These are phyloP conservation scores for Tricholoma matsutake DNA, from an alignment of 768 basidiomycete genomes.

Conservation along the genomic window DNA sequence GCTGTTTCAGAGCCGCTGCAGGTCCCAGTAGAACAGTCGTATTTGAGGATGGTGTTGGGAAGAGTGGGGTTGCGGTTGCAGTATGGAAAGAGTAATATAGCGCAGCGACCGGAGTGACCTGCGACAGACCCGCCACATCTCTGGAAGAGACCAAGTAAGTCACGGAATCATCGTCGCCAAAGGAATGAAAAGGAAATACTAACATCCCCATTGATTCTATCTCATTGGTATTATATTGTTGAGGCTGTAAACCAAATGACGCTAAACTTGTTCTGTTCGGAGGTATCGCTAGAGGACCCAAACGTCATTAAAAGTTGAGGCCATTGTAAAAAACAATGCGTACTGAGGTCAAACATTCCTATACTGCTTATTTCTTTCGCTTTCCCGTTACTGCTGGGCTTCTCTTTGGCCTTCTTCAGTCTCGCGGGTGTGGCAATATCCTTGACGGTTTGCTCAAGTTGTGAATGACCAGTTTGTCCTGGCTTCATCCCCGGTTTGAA, in stretches of 20 bases:
- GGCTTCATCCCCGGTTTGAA: constrained; percentile 56
- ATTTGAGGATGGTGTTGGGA: constrained; percentile 14
- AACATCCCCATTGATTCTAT: constrained; percentile 54
- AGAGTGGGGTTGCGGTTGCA: constrained; percentile 26
- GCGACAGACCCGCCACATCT: constrained; percentile 45
- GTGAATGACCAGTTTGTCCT: constrained; percentile 35
- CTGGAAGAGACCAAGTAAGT: constrained; percentile 28
- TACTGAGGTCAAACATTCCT: constrained; percentile 46
- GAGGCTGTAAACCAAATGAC: constrained; percentile 51
- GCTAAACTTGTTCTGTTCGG: constrained; percentile 41
- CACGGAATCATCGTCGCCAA: not conserved
- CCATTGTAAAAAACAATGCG: constrained; percentile 13
- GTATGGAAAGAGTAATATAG: constrained; percentile 59
- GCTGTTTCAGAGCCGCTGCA: constrained; percentile 50
- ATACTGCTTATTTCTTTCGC: constrained; percentile 1
- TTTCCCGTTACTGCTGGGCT: constrained; percentile 4
- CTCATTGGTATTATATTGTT: constrained; percentile 39
- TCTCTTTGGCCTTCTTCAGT: constrained; percentile 15
- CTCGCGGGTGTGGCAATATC: constrained; percentile 8
- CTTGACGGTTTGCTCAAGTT: constrained; percentile 23
- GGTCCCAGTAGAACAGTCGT: constrained; percentile 38
- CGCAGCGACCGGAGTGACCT: constrained; percentile 55
- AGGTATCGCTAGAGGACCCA: constrained; percentile 25
- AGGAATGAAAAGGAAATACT: constrained; percentile 16
- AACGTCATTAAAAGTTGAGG: not conserved